Percentiles rank a stretch among this genome's conserved stretches.
Evolutionary conservation across 2,329 filamentous ascomycete species (phyloP).

Genomic region (Fonsecaea multimorphosa): DNA sequence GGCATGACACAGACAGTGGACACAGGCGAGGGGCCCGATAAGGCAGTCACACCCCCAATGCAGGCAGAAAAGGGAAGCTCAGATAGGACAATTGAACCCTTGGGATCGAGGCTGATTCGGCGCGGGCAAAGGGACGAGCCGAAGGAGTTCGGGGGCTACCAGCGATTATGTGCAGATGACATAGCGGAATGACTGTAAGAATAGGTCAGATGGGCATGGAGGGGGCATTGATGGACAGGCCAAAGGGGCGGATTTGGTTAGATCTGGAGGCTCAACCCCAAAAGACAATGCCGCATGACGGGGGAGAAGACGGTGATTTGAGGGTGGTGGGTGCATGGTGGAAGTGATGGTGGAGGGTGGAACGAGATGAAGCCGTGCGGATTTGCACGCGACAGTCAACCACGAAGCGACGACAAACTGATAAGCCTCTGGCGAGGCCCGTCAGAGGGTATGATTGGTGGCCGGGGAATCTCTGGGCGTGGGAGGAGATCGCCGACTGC

Average conservation of each 20-base stretch:
- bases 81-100: slow-evolving; percentile 13
- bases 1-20: slow-evolving; percentile 1
- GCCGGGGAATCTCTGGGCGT: slow-evolving; percentile 32
- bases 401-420: slow-evolving; percentile 14
- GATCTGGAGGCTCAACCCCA: slow-evolving; percentile 1
- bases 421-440: slow-evolving; percentile 20
- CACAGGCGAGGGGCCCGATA: slow-evolving; percentile 26
- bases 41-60: slow-evolving; percentile 31
- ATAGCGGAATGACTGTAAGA: slow-evolving; percentile 33
- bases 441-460: slow-evolving; percentile 15
- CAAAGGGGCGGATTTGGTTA: not conserved
- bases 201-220: slow-evolving; percentile 28
- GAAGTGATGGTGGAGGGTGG: slow-evolving; percentile 16
- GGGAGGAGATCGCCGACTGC: slow-evolving; percentile 31
- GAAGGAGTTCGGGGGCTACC: slow-evolving; percentile 13
- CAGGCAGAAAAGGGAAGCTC: slow-evolving; percentile 6
- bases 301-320: not conserved
- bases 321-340: too few relatives aligned
- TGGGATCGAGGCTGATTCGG: slow-evolving; percentile 14
- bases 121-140: slow-evolving; percentile 30
- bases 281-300: slow-evolving; percentile 15
- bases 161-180: slow-evolving; percentile 36
- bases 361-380: slow-evolving; percentile 13
- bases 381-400: slow-evolving; percentile 26
- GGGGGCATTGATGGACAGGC: not conserved